phyloP scores from a whole-genome alignment of 2,329 filamentous ascomycete genomes.

The Fusarium solani-melongenae region DNA sequence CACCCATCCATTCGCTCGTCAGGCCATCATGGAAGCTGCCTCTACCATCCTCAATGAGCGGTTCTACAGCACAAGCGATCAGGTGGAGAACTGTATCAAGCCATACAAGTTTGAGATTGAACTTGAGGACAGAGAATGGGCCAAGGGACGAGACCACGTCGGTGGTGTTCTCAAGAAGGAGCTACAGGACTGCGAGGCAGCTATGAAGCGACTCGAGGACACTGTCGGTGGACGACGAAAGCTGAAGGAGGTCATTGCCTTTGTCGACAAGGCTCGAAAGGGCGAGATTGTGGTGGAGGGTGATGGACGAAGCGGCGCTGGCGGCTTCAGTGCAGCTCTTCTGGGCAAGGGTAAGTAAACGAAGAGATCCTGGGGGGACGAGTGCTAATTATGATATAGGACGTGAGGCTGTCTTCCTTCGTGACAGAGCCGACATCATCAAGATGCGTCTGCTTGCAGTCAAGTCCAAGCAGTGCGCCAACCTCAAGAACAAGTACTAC shows the following conservation, averaged over 20 bases:
- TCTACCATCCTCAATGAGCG: constrained; percentile 91
- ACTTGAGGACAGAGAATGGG: constrained; percentile 91
- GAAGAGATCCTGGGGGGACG: neutral
- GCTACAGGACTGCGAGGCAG: constrained; percentile 83
- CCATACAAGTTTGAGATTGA: constrained; percentile 99
- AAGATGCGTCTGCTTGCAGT: constrained; percentile 89
- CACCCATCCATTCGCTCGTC: constrained; percentile 88
- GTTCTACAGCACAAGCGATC: constrained; percentile 96
- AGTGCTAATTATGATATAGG: constrained; percentile 63
- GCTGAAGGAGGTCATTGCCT: constrained; percentile 87
- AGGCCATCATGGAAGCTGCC: constrained; percentile 92
- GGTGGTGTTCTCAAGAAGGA: constrained; percentile 86
- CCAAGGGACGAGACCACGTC: constrained; percentile 84
- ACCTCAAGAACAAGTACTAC: constrained; percentile 90
- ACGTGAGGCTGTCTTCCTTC: constrained; percentile 92
- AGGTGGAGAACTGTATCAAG: constrained; percentile 99
- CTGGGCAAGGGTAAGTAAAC: constrained; percentile 76
- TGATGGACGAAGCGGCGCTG: constrained; percentile 84
- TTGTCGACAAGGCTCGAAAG: constrained; percentile 89
- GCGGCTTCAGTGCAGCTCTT: constrained; percentile 90
- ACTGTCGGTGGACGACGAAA: constrained; percentile 84
- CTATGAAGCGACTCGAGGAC: constrained; percentile 80
- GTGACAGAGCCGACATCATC: constrained; percentile 89
- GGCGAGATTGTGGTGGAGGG: constrained; percentile 88
- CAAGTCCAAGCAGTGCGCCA: constrained; percentile 89